Conservation (phyloP, 805 yeast species). For the Gaillardinia entomophila region DNA sequence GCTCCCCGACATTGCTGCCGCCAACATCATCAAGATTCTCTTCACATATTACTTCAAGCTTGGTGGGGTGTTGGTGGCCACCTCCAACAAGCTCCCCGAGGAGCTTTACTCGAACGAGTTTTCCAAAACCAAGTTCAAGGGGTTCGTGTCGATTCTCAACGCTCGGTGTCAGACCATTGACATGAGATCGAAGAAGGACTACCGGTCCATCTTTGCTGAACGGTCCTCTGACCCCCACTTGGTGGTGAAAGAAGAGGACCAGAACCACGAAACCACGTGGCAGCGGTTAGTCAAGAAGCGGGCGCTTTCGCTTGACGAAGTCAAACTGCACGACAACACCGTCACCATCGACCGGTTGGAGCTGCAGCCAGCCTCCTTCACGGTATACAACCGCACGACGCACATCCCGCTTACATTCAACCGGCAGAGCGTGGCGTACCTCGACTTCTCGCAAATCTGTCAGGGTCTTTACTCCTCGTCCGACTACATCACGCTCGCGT, state of each 20-base stretch:
- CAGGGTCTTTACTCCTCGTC: conserved; percentile 55
- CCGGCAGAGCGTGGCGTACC: conserved; percentile 36
- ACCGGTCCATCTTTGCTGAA: conserved; percentile 33
- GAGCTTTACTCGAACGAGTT: conserved; percentile 65
- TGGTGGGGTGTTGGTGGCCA: conserved; percentile 73
- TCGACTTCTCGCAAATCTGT: conserved; percentile 52
- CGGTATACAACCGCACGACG: conserved; percentile 53
- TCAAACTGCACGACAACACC: conserved; percentile 1
- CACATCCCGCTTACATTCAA: conserved; percentile 37
- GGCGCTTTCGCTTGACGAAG: conserved; percentile 9
- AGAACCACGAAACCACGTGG: conserved; percentile 29
- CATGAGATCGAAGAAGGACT: conserved; percentile 56
- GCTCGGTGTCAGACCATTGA: conserved; percentile 56
- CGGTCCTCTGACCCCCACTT: conserved; percentile 19
- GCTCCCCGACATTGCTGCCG: conserved; percentile 72
- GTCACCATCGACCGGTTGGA: conserved; percentile 7
- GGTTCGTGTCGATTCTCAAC: conserved; percentile 52
- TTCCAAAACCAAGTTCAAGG: conserved; percentile 50
- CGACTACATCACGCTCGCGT: conserved; percentile 64
- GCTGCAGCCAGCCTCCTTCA: conserved; percentile 23
- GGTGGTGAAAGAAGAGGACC: conserved; percentile 22
- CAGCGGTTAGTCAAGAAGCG: conserved; percentile 16
- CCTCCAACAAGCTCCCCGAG: conserved; percentile 68
- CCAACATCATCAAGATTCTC: conserved; percentile 58
- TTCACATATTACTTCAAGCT: conserved; percentile 66